Evolutionary conservation across 495 filamentous ascomycete genomes (phyloP).

Genomic region (Penicillium malachiteum): DNA sequence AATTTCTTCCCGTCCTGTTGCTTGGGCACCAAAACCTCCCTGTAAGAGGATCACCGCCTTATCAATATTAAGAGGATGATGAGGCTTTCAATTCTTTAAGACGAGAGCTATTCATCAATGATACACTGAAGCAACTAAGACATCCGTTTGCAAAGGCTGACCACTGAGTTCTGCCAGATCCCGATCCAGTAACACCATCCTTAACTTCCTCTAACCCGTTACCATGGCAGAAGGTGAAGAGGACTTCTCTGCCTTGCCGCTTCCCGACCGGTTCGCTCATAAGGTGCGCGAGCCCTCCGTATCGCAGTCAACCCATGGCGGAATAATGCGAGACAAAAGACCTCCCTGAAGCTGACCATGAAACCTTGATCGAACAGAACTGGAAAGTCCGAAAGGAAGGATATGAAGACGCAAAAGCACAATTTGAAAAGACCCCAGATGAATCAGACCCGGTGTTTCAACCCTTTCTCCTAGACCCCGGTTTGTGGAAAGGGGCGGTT

Average conservation of each 20-base stretch:
- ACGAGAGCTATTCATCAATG: no score
- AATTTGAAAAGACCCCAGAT: constrained; percentile 81
- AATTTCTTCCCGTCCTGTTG: constrained; percentile 13
- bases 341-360: constrained; percentile 18
- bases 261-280: constrained; percentile 81
- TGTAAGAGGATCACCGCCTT: constrained; percentile 6
- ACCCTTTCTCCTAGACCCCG: constrained; percentile 80
- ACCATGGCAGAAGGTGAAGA: constrained; percentile 64
- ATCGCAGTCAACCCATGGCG: neutral
- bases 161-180: neutral
- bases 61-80: neutral
- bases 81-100: neutral
- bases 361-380: constrained; percentile 50
- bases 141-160: constrained; percentile 3
- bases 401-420: constrained; percentile 87
- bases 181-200: neutral
- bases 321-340: neutral
- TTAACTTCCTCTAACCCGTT: constrained; percentile 5
- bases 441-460: constrained; percentile 83
- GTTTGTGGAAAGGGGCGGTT: constrained; percentile 88
- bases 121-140: neutral
- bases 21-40: constrained; percentile 27
- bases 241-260: constrained; percentile 77
- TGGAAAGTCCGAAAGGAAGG: constrained; percentile 98
- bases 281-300: constrained; percentile 57